Percentiles rank a stretch among this genome's conserved stretches.
phyloP scores from a whole-genome alignment of 83 land plant genomes.

The Picea mariana region DNA sequence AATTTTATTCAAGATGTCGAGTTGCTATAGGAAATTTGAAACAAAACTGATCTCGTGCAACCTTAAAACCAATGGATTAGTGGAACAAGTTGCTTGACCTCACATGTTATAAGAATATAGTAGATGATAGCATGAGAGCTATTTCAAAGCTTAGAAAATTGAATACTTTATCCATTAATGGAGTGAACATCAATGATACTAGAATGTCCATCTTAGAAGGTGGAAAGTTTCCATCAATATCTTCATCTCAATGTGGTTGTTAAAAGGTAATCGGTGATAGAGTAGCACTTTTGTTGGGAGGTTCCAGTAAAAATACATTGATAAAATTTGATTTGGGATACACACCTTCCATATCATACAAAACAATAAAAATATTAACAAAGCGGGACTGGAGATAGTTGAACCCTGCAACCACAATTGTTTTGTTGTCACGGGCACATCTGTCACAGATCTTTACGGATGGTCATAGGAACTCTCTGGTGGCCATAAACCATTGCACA shows the following conservation, averaged over 20 bases:
- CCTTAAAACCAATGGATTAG: conserved; percentile 29
- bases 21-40: too few relatives aligned
- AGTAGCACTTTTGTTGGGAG: conserved; percentile 29
- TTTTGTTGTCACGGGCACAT: conserved; percentile 31
- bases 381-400: conserved; percentile 21
- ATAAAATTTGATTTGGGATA: conserved; percentile 42
- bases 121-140: conserved; percentile 45
- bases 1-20: too few relatives aligned
- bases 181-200: conserved; percentile 40
- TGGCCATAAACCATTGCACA: too few relatives aligned
- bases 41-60: conserved; percentile 49
- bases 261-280: conserved; percentile 54
- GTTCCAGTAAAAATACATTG: conserved; percentile 28
- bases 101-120: conserved; percentile 67
- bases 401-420: conserved; percentile 49
- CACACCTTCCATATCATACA: conserved; percentile 46
- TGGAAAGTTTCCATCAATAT: conserved; percentile 29
- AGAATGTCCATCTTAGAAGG: conserved; percentile 46
- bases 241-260: conserved; percentile 44
- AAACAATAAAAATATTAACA: conserved; percentile 27
- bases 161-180: conserved; percentile 35
- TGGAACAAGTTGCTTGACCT: conserved; percentile 62
- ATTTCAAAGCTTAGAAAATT: conserved; percentile 38
- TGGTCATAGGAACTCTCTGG: too few relatives aligned
- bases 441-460: too few relatives aligned